These are phyloP conservation scores for Rhynchospora pubera DNA, from an alignment of 176 grass and related monocot species.

Conservation along the genomic window DNA sequence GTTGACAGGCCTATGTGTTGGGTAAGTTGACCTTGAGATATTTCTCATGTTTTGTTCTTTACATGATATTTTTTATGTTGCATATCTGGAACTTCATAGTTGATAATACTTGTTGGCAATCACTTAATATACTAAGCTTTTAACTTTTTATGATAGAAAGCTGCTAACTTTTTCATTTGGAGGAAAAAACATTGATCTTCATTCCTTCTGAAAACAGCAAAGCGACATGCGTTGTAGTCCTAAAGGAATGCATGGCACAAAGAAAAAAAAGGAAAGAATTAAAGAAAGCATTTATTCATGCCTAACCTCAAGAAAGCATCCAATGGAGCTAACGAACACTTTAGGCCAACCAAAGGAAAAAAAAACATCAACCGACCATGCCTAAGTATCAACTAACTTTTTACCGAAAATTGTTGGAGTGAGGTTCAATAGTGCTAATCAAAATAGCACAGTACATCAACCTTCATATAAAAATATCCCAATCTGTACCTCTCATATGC, in stretches of 20 bases:
- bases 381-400: not conserved
- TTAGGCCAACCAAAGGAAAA: not conserved
- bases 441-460: not conserved
- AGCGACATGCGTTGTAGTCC: slow-evolving; percentile 14
- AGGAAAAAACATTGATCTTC: slow-evolving; percentile 1
- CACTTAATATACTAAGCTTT: not conserved
- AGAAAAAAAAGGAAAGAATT: slow-evolving; percentile 19
- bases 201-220: slow-evolving; percentile 23
- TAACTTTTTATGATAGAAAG: not conserved
- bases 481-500: slow-evolving; percentile 1
- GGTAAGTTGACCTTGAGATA: not conserved
- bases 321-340: slow-evolving; percentile 3
- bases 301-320: slow-evolving; percentile 26
- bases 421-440: not conserved
- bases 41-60: not conserved
- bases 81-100: not conserved
- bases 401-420: not conserved
- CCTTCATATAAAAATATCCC: not conserved
- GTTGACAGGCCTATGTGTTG: too few relatives aligned
- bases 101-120: not conserved
- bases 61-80: not conserved
- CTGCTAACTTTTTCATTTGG: not conserved
- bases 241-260: slow-evolving; percentile 31
- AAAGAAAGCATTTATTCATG: slow-evolving; percentile 23
- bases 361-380: slow-evolving; percentile 5